Base-by-base conservation (phyloP, 495 filamentous ascomycete species). In the Podospora pseudopauciseta region DNA sequence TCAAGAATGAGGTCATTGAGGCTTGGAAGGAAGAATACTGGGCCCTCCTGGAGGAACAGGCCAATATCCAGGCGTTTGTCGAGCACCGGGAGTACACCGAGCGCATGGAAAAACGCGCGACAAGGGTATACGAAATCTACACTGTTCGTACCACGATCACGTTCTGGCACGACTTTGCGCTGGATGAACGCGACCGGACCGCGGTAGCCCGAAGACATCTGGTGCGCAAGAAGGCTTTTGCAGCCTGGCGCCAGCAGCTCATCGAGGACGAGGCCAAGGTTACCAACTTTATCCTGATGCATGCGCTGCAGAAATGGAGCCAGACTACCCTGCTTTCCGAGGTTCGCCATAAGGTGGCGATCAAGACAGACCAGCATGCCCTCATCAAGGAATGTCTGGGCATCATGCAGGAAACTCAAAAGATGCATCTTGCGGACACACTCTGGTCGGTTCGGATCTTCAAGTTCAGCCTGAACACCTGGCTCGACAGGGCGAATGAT, bases 201-300 rank as follows among this genome's bases (percentile, higher is more conserved):
- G 85, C 83, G 11, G 81, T 84, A 34, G 91, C 90, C 20, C 84
- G 90, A 58, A 77, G 85, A 67, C 90, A 91, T 77, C 82, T 94
- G n/a, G 78, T 94, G 15, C 78, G 88, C 70, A 85, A 87, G 57
- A 89, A 88, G 53, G 91, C 89, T 67, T 95, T 95, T 74, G 87
- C 89, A 68, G 87, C 87, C 5, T 95, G 92, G 92, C 84, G 86
- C 18, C 87, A 89, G 62, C 88, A 93, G 64, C 93, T 91, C 15
- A 83, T 85, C 11, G 85, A 90, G 61, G 91, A 93, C 72, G 88
- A 91, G 67, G 70, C 89, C 53, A 93, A 93, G 76, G 87, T 90
- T 9, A 86, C 86, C 44, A 85, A 87, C 23, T 90, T 90, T 66
- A 80, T 86, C 16, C 70, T 90, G 5, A 81, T 80, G 55, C 85